Evolutionary conservation across 176 grass and related monocot genomes (phyloP).

Genomic region (Hordeum marinum): DNA sequence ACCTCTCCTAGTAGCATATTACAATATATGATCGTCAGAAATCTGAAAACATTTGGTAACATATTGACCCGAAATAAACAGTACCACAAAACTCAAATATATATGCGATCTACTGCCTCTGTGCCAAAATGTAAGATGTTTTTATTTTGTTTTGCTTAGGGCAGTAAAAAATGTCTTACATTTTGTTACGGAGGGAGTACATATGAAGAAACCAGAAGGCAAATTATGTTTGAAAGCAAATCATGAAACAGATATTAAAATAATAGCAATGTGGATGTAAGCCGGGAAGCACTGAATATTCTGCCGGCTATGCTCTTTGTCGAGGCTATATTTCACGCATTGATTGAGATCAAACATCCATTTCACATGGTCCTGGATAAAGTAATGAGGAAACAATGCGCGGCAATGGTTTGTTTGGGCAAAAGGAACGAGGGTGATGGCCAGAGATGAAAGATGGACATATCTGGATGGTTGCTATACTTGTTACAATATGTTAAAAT

Average conservation of each 20-base stretch:
- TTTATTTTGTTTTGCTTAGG: too few relatives aligned
- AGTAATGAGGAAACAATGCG: slow-evolving; percentile 18
- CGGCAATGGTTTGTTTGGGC: neutral
- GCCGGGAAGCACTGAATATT: neutral
- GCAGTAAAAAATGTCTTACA: too few relatives aligned
- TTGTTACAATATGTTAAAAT: neutral
- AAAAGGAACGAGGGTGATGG: slow-evolving; percentile 5
- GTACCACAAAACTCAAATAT: neutral
- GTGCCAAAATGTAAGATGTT: too few relatives aligned
- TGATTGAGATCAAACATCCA: slow-evolving; percentile 33
- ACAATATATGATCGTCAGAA: neutral
- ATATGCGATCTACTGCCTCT: neutral
- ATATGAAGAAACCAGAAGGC: neutral
- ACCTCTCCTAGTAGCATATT: neutral
- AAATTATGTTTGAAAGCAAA: neutral
- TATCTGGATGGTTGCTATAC: neutral
- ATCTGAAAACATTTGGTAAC: neutral
- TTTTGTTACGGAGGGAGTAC: too few relatives aligned
- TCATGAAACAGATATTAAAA: neutral
- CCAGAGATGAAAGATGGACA: neutral
- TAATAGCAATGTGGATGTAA: neutral
- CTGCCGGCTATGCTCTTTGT: neutral
- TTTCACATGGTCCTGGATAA: slow-evolving; percentile 15
- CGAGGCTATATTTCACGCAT: neutral
- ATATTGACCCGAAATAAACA: neutral